These are phyloP conservation scores for Suillus fuscotomentosus DNA, from an alignment of 768 basidiomycete species.

Conservation along the genomic window DNA sequence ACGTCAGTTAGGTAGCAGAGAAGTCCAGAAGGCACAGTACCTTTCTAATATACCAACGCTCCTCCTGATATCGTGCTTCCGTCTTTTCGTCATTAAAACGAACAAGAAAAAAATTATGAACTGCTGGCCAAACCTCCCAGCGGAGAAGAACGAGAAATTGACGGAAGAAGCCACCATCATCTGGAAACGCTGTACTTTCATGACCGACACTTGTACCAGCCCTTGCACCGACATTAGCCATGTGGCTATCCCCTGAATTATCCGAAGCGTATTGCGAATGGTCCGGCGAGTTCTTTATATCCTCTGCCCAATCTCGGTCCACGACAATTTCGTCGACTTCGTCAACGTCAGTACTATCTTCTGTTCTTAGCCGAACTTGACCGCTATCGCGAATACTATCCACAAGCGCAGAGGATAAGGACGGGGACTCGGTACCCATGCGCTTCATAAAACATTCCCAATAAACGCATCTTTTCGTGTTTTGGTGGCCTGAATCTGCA, in stretches of 20 bases:
- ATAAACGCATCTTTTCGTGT: conserved; percentile 36
- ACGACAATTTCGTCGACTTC: conserved; percentile 74
- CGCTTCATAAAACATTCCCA: conserved; percentile 55
- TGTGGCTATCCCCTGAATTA: conserved; percentile 46
- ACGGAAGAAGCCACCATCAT: conserved; percentile 34
- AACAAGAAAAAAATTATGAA: conserved; percentile 58
- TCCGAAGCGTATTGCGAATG: conserved; percentile 51
- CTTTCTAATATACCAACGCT: conserved; percentile 74
- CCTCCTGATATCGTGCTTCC: conserved; percentile 52
- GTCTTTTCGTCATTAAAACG: conserved; percentile 60
- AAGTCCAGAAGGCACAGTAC: conserved; percentile 18
- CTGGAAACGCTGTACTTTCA: conserved; percentile 33
- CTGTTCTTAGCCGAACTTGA: conserved; percentile 28
- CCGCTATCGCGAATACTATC: conserved; percentile 46
- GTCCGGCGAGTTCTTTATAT: conserved; percentile 50
- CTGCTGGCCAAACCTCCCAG: conserved; percentile 55
- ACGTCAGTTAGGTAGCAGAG: neutral
- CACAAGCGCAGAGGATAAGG: conserved; percentile 50
- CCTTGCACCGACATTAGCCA: conserved; percentile 23
- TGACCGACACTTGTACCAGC: conserved; percentile 34
- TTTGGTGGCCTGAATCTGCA: conserved; percentile 21
- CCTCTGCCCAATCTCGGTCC: conserved; percentile 66
- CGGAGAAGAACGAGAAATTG: conserved; percentile 43
- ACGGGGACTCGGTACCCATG: conserved; percentile 56
- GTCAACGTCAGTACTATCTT: conserved; percentile 32